Evolutionary conservation across 441 rosid species (phyloP), one percentile per base, ranked within the genome.

Genomic region (Brassica hybrid): DNA sequence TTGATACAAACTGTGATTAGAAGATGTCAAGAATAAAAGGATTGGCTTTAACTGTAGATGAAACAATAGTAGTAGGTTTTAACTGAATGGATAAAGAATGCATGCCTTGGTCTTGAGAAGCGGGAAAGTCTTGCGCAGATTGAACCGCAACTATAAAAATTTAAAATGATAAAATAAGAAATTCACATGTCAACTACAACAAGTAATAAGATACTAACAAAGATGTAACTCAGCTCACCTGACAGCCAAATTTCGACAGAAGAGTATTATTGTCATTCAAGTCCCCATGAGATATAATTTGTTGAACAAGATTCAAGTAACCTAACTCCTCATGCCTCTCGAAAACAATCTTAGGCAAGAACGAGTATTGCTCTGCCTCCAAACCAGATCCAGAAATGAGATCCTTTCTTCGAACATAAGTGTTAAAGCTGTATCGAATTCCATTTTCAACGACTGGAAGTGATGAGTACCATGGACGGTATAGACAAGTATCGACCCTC

Each of bases 211-310:
- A 34, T 11, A 50, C 7, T 9, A 48, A 38, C 32, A 62, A 18
- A 41, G 38, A 56, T 36, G 8, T 1, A 69, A 4, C 17, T 11
- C 1, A 56, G 7, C 4, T 50, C 66, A 96, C 99, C 94, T 91
- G 97, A 83, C 88, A 88, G 48, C 98, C 99, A 89, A 96, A 94
- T 76, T 88, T 92, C 27, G 98, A 94, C 30, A 89, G 73, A 74
- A 89, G 73, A 74, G 90, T 88, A 69, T 1, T 36, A 73, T 90
- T 93, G 76, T 83, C 93, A 84, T 86, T 96, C 59, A 80, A 30
- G 78, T 63, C 87, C n/a, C 97, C 99, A 81, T 83, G 80, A 13
- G 86, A 83, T 73, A 96, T 81, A 75, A 94, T 87, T 38, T 89
- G 91, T 78, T 88, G 79, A 61, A 94, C 86, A 84, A 91, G 84